Evolutionary conservation across 768 basidiomycete genomes (phyloP).

Genomic region (Boletus subcaerulescens): DNA sequence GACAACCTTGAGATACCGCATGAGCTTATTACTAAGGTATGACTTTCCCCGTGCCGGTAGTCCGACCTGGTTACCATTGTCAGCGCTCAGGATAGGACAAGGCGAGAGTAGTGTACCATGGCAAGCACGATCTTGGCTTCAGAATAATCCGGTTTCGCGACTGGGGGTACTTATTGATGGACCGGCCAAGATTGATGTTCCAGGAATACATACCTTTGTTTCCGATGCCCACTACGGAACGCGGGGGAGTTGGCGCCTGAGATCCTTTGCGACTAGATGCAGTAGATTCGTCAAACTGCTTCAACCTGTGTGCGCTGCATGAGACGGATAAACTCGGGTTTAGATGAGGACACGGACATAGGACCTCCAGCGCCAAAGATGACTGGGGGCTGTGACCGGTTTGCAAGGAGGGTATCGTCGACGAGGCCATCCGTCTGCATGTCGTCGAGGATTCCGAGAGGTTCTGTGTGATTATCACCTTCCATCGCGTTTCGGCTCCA

Average conservation of each 20-base stretch:
- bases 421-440: constrained; percentile 22
- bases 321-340: background rate
- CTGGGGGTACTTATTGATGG: constrained; percentile 35
- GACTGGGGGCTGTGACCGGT: constrained; percentile 42
- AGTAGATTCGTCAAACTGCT: constrained; percentile 74
- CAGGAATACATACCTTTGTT: constrained; percentile 60
- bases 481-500: constrained; percentile 7
- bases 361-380: constrained; percentile 73
- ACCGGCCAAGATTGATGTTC: background rate
- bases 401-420: constrained; percentile 13
- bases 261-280: constrained; percentile 69
- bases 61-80: constrained; percentile 62
- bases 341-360: constrained; percentile 36
- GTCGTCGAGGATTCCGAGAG: constrained; percentile 23
- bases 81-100: background rate
- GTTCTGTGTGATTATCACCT: constrained; percentile 9
- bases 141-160: constrained; percentile 96
- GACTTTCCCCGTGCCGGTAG: constrained; percentile 98
- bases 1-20: constrained; percentile 87
- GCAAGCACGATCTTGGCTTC: constrained; percentile 98
- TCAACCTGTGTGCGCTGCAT: constrained; percentile 48
- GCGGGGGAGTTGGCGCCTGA: constrained; percentile 73
- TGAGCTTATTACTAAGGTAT: constrained; percentile 96
- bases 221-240: constrained; percentile 84
- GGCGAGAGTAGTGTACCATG: constrained; percentile 56